Evolutionary conservation across 1,139 yeast species (phyloP).

Genomic region (Yamadazyma triangularis): DNA sequence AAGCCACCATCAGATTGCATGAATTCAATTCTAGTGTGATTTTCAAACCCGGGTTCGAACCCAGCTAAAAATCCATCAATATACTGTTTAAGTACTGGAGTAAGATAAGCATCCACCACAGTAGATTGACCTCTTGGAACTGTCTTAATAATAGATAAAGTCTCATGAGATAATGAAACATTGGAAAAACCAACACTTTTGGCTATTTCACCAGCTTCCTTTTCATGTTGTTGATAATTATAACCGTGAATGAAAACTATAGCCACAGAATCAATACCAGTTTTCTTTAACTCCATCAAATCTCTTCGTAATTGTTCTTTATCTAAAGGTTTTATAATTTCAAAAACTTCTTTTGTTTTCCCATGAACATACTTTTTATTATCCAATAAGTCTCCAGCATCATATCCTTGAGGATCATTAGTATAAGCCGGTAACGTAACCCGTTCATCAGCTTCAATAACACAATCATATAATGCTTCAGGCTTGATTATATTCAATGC

Average conservation of each 20-base stretch:
- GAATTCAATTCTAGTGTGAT: conserved; percentile 33
- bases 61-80: conserved; percentile 59
- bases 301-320: conserved; percentile 30
- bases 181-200: conserved; percentile 48
- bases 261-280: conserved; percentile 64
- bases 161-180: conserved; percentile 59
- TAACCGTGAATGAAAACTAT: conserved; percentile 68
- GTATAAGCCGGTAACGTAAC: conserved; percentile 65
- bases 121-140: conserved; percentile 71
- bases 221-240: conserved; percentile 65
- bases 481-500: conserved; percentile 59
- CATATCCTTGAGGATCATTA: conserved; percentile 48
- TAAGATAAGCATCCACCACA: conserved; percentile 72
- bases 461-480: conserved; percentile 56
- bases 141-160: conserved; percentile 71
- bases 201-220: conserved; percentile 54
- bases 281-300: conserved; percentile 38
- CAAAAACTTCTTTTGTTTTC: conserved; percentile 59
- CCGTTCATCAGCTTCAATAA: conserved; percentile 67
- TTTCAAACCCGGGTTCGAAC: conserved; percentile 41
- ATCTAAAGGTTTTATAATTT: conserved; percentile 49
- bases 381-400: conserved; percentile 14
- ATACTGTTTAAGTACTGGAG: conserved; percentile 67
- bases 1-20: conserved; percentile 62
- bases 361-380: conserved; percentile 35